Conservation (phyloP, 345 rosid species). For the Brassica nigra region DNA sequence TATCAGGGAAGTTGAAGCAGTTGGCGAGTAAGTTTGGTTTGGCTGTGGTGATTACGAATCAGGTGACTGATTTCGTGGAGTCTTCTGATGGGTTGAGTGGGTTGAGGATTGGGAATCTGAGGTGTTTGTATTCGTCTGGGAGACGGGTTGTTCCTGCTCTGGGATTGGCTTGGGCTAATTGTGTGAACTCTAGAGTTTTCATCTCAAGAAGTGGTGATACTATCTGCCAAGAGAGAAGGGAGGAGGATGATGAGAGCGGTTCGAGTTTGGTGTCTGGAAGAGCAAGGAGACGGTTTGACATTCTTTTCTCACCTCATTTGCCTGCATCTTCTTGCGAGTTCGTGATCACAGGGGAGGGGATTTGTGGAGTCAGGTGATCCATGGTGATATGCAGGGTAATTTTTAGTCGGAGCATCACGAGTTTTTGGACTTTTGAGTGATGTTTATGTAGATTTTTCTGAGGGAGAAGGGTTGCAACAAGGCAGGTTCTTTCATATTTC, state of each 20-base stretch:
- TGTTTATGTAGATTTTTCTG: conserved; percentile 11
- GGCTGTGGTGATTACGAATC: conserved; percentile 81
- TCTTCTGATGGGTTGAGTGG: conserved; percentile 63
- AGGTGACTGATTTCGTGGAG: conserved; percentile 74
- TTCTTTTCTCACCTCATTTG: conserved; percentile 79
- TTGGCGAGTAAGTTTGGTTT: conserved; percentile 64
- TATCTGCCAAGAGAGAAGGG: conserved; percentile 24
- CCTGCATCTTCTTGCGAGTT: conserved; percentile 62
- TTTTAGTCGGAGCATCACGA: neutral
- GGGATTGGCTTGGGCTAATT: conserved; percentile 82
- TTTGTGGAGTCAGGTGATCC: conserved; percentile 41
- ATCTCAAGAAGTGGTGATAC: conserved; percentile 54
- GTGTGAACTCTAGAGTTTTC: conserved; percentile 82
- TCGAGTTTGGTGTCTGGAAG: conserved; percentile 28
- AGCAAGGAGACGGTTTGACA: conserved; percentile 54
- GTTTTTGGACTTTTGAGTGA: neutral
- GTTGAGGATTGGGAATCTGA: conserved; percentile 68
- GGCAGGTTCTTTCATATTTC: conserved; percentile 17
- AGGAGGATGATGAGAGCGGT: conserved; percentile 28
- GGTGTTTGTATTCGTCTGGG: conserved; percentile 62
- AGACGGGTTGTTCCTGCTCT: conserved; percentile 74
- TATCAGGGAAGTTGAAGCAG: conserved; percentile 67
- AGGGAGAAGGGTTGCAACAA: conserved; percentile 13
- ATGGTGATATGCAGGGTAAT: neutral
- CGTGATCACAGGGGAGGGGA: conserved; percentile 61